Evolutionary conservation across 352 stramenopile species (phyloP), one percentile per base, ranked within the genome.

Genomic region (Phytopythium chamaehyphon): DNA sequence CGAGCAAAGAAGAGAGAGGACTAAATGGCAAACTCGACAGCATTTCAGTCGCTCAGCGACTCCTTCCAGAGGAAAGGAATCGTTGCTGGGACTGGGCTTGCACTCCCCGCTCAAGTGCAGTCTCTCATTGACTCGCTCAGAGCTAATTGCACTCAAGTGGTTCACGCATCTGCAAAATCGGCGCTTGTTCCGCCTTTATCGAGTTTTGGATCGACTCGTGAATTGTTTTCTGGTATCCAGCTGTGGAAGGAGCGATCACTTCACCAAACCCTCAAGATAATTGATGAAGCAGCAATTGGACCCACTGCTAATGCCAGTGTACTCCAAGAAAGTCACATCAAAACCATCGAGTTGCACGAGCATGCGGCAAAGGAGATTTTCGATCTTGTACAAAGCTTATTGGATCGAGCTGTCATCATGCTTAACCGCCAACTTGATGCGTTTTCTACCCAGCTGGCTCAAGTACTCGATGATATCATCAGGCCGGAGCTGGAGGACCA

Each of bases 201-300:
- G 19, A 28, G 14, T 21, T 12, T 21, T 8, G 21, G 14, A 1
- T 24, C 23, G 19, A 40, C 47, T 31, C 33, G 26, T 43, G 54
- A 68, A 11, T 54, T 72, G 12, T 60, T 62, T 19, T 69, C 64
- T 18, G 55, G 26, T 18, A 58, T 85, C 12, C 76, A 87, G 59
- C 59, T 82, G 2, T 87, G 73, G 71, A 84, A 85, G 33, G 76
- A 87, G 55, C 57, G 76, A 15, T 83, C 76, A 11, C 43, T 87
- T 21, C 64, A 85, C 23, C 71, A 80, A 40, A 81, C 69, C 2
- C 59, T 87, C 4, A 61, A 82, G 42, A 52, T 61, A 12, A 55
- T 87, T 6, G 76, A 86, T 6, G 46, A 33, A 48, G 49, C 23
- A 18, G 21, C 47, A 26, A 5, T 2, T 8, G 42, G 18, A 42